Evolutionary conservation across 768 basidiomycete genomes (phyloP).

Genomic region (Atractiella rhizophila): DNA sequence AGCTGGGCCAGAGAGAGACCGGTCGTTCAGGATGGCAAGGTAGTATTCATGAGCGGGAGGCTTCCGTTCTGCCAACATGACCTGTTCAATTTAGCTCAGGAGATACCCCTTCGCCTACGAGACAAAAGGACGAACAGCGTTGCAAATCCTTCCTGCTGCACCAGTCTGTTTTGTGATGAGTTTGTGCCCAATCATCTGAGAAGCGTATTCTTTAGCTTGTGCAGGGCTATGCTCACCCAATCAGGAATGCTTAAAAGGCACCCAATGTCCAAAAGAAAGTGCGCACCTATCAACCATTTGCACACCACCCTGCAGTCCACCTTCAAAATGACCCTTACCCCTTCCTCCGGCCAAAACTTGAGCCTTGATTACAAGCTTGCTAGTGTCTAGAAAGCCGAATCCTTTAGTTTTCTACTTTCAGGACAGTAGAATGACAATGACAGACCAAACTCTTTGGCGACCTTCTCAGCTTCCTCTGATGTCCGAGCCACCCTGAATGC

Average conservation of each 20-base stretch:
- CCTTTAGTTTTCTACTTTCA: neutral
- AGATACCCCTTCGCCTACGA: neutral
- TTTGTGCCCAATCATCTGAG: constrained; percentile 78
- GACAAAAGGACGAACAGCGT: constrained; percentile 38
- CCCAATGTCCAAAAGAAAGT: neutral
- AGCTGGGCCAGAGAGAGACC: constrained; percentile 61
- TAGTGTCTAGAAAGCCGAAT: constrained; percentile 30
- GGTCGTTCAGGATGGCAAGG: constrained; percentile 86
- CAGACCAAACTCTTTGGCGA: constrained; percentile 68
- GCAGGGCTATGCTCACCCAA: constrained; percentile 34
- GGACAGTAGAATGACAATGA: constrained; percentile 2
- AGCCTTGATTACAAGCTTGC: constrained; percentile 83
- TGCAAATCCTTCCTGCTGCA: constrained; percentile 70
- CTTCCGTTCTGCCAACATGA: constrained; percentile 93
- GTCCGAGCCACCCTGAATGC: constrained; percentile 68
- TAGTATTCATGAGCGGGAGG: constrained; percentile 93
- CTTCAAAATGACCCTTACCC: constrained; percentile 85
- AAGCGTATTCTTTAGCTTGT: constrained; percentile 62
- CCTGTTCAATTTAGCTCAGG: constrained; percentile 26
- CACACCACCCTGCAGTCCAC: constrained; percentile 85
- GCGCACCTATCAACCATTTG: constrained; percentile 63
- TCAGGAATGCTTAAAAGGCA: neutral
- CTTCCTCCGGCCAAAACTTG: constrained; percentile 96
- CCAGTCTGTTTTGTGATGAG: constrained; percentile 99
- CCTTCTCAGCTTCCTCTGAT: constrained; percentile 64